These are phyloP conservation scores for Pseudonectria buxi DNA, from an alignment of 2,329 filamentous ascomycete genomes.

Conservation along the genomic window DNA sequence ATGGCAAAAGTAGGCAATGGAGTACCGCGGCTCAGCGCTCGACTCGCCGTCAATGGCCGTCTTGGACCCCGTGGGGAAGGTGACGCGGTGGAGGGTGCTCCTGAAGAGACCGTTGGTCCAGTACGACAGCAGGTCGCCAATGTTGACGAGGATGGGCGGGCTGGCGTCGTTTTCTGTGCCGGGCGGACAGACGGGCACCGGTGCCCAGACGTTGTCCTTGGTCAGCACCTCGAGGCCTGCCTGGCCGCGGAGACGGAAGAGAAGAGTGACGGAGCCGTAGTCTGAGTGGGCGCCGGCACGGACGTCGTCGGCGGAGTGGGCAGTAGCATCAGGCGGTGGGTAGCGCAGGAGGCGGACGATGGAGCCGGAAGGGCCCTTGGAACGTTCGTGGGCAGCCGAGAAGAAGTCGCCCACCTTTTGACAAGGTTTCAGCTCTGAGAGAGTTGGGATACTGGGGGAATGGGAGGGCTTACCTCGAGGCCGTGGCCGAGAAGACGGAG, in stretches of 20 bases:
- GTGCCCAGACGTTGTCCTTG: conserved; percentile 48
- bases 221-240: conserved; percentile 79
- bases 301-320: conserved; percentile 52
- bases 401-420: conserved; percentile 46
- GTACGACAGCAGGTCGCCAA: conserved; percentile 65
- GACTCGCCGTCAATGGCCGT: conserved; percentile 36
- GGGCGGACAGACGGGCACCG: conserved; percentile 60
- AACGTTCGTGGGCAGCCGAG: conserved; percentile 41
- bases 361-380: conserved; percentile 42
- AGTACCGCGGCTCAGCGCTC: conserved; percentile 49
- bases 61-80: conserved; percentile 46
- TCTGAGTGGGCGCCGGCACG: conserved; percentile 90
- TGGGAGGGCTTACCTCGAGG: conserved; percentile 48
- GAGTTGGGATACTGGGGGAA: conserved; percentile 1
- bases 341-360: conserved; percentile 70
- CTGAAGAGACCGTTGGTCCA: conserved; percentile 88
- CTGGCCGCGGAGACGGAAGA: conserved; percentile 82
- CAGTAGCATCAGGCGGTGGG: conserved; percentile 44
- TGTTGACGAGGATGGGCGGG: conserved; percentile 76
- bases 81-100: conserved; percentile 82
- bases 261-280: conserved; percentile 65
- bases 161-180: conserved; percentile 51
- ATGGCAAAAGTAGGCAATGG: conserved; percentile 64
- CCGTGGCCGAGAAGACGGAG: conserved; percentile 73
- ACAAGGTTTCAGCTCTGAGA: conserved; percentile 1